phyloP scores from a whole-genome alignment of 2,329 filamentous ascomycete species.

The Pyrenophora teres region DNA sequence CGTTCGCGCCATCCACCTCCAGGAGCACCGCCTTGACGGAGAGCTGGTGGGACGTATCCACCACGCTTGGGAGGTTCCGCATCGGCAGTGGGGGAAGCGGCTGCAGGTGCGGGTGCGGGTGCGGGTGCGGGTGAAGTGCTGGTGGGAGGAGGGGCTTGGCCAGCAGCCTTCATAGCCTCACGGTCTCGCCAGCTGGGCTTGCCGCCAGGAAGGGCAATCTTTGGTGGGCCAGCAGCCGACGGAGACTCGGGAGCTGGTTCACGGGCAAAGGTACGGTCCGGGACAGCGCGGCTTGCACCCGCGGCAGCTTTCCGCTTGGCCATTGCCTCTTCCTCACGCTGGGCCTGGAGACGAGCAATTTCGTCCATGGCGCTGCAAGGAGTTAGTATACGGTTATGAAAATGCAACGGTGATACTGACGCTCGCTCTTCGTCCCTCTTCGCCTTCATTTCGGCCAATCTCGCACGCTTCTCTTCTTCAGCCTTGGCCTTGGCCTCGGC shows the following conservation, averaged over 20 bases:
- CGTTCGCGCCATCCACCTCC: conserved; percentile 46
- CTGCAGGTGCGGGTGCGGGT: conserved; percentile 25
- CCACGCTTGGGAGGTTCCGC: conserved; percentile 44
- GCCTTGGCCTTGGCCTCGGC: conserved; percentile 81
- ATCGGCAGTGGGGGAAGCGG: conserved; percentile 40
- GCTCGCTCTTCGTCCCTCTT: conserved; percentile 63
- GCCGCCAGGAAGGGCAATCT: conserved; percentile 63
- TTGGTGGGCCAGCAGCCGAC: conserved; percentile 60
- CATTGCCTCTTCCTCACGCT: conserved; percentile 87
- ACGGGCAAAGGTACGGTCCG: conserved; percentile 37
- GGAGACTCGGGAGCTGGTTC: conserved; percentile 42
- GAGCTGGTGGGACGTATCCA: conserved; percentile 55
- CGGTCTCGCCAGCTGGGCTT: conserved; percentile 76
- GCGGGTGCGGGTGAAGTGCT: conserved; percentile 42
- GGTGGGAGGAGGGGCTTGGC: conserved; percentile 34
- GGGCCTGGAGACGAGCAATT: conserved; percentile 68
- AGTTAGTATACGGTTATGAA: conserved; percentile 41
- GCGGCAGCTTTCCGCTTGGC: conserved; percentile 63
- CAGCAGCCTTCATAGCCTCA: conserved; percentile 58
- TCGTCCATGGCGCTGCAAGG: conserved; percentile 64
- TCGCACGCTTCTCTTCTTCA: conserved; percentile 78
- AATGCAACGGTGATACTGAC: conserved; percentile 49
- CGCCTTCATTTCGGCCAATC: conserved; percentile 72
- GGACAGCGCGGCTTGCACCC: conserved; percentile 33
- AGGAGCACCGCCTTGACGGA: conserved; percentile 45